A percentile compares a stretch with the other conserved stretches of the same genome.
Evolutionary conservation across 2,329 filamentous ascomycete species (phyloP).

Genomic region (Fusarium pseudoanthophilum): DNA sequence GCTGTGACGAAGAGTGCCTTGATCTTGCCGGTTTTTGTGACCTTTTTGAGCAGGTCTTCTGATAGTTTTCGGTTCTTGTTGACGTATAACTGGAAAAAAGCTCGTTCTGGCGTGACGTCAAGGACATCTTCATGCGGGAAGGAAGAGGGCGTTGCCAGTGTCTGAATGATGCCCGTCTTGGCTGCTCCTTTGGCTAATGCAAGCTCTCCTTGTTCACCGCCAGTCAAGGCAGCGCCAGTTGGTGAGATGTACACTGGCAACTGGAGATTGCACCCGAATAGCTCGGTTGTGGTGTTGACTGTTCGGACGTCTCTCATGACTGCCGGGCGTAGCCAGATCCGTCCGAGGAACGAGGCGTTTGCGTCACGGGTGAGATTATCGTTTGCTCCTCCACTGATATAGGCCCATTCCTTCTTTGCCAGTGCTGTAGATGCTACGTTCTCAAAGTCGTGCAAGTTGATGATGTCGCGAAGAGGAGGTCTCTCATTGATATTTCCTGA

Average conservation of each 20-base stretch:
- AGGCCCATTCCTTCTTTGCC: conserved; percentile 39
- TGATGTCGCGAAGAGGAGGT: conserved; percentile 10
- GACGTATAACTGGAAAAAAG: conserved; percentile 72
- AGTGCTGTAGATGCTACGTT: conserved; percentile 17
- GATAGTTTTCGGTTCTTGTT: conserved; percentile 65
- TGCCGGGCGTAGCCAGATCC: conserved; percentile 41
- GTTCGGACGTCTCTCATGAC: conserved; percentile 38
- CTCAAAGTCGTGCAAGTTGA: conserved; percentile 45
- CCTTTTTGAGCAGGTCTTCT: conserved; percentile 59
- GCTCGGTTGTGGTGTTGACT: conserved; percentile 21
- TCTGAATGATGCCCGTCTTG: conserved; percentile 65
- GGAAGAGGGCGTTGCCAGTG: conserved; percentile 70
- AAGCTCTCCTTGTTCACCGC: conserved; percentile 33
- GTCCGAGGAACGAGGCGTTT: conserved; percentile 27
- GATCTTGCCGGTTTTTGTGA: conserved; percentile 56
- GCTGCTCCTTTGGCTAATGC: conserved; percentile 31
- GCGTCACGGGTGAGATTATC: conserved; percentile 41
- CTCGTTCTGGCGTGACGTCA: conserved; percentile 13
- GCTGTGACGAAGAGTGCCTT: conserved; percentile 68
- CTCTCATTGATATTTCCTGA: neutral
- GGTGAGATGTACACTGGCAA: conserved; percentile 40
- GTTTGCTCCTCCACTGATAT: conserved; percentile 40
- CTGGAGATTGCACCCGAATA: conserved; percentile 38
- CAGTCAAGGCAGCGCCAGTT: conserved; percentile 30
- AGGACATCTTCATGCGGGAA: conserved; percentile 67